These are phyloP conservation scores for Pseudogymnoascus sp. DNA, from an alignment of 2,329 filamentous ascomycete genomes.

Conservation along the genomic window DNA sequence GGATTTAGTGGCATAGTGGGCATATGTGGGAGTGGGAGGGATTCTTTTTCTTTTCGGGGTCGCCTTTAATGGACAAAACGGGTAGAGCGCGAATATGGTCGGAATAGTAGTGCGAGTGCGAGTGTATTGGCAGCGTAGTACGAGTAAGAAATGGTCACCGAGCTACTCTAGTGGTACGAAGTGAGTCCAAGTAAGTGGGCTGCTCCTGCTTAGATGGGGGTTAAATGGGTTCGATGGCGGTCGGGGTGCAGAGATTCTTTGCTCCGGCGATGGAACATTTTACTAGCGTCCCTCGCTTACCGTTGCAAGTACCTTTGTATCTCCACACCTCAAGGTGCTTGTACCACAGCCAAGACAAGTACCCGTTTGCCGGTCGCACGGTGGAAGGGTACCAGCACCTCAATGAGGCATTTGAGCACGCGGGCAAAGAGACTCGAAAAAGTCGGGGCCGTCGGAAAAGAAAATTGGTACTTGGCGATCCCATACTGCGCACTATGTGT, in stretches of 20 bases:
- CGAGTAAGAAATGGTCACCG: conserved; percentile 2
- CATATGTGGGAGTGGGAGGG: background rate
- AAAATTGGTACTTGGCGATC: background rate
- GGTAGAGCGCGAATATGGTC: background rate
- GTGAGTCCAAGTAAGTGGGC: background rate
- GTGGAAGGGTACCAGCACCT: background rate
- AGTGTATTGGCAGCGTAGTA: background rate
- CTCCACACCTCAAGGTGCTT: background rate
- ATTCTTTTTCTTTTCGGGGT: background rate
- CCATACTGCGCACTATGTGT: background rate
- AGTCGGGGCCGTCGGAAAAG: background rate
- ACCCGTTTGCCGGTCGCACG: background rate
- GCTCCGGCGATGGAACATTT: background rate
- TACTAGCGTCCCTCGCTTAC: background rate
- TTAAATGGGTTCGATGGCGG: background rate
- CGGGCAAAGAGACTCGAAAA: background rate
- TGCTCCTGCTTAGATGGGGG: background rate
- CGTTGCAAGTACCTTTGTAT: background rate
- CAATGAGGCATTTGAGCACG: background rate
- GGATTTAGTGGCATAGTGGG: background rate
- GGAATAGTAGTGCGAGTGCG: background rate
- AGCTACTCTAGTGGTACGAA: background rate
- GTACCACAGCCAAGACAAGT: background rate
- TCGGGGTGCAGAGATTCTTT: background rate
- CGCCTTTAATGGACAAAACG: background rate